Evolutionary conservation across 768 basidiomycete genomes (phyloP), one percentile per base, ranked within the genome.

Genomic region (Kwoniella pini): DNA sequence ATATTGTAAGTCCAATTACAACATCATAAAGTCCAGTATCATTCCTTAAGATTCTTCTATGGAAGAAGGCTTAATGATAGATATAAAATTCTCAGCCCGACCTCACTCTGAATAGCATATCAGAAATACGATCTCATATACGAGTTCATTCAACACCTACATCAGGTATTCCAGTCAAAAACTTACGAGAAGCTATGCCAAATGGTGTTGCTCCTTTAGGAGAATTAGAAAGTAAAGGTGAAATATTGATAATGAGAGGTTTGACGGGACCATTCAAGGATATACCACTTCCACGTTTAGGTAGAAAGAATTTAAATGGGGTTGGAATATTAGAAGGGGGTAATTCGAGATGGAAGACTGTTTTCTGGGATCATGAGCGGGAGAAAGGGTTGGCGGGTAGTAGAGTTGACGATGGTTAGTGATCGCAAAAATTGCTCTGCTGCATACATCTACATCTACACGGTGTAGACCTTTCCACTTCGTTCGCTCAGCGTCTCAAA

Each of bases 351-450:
- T 62, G 67, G 57, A 63, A 57, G 56, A 67, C 52, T 17, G 63
- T 74, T 9, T 74, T 66, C 45, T 74, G 72, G 72, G 72, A 74
- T 55, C 70, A 74, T 48, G 43, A 68, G 40, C 55, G 64, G 31
- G 70, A 69, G 30, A 55, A 60, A 33, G 72, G 70, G 5, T 50
- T 67, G 39, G 66, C 70, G 5, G 72, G 70, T 9, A 66, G 66
- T 40, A 52, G 64, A 28, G 69, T 70, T 5, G 68, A 68, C 42
- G 70, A 74, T 11, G 71, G 71, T 73, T 50, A 63, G 71, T 62
- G 5, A 6, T 10, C 40, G 19, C n/a, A n/a, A n/a, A n/a, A n/a
- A n/a, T n/a, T n/a, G n/a, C n/a, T n/a, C n/a, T n/a, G n/a, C n/a
- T n/a, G n/a, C n/a, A n/a, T n/a, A n/a, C n/a, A n/a, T n/a, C n/a